Conservation (phyloP, 192 early-diverging fungal species). For the Powellomyces hirtus region DNA sequence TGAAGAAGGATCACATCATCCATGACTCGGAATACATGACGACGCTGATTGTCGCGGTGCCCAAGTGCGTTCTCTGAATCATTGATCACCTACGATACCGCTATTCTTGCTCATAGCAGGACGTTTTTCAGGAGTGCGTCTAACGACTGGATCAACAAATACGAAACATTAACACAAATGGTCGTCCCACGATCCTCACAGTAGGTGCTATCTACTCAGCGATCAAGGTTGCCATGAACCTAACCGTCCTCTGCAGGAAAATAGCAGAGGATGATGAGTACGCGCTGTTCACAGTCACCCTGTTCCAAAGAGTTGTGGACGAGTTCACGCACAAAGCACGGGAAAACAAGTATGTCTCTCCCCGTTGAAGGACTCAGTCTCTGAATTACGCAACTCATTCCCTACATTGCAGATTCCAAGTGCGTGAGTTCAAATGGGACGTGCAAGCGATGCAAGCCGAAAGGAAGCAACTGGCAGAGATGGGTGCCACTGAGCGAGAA, state of each 20-base stretch:
- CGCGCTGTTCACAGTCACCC: slow-evolving; percentile 82
- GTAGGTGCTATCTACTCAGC: slow-evolving; percentile 59
- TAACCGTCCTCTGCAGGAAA: slow-evolving; percentile 50
- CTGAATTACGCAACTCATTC: not conserved
- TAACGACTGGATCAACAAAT: slow-evolving; percentile 81
- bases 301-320: slow-evolving; percentile 85
- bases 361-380: not conserved
- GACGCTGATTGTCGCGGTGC: slow-evolving; percentile 92
- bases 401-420: slow-evolving; percentile 69
- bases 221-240: too few species aligned
- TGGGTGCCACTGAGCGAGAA: slow-evolving; percentile 80
- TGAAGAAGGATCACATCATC: slow-evolving; percentile 89
- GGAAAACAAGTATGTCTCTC: slow-evolving; percentile 69
- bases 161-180: slow-evolving; percentile 91
- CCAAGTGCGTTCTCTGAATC: slow-evolving; percentile 70
- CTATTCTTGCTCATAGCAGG: too few species aligned
- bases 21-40: slow-evolving; percentile 91
- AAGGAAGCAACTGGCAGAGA: slow-evolving; percentile 57
- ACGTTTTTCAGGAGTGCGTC: not conserved
- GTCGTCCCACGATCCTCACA: slow-evolving; percentile 92
- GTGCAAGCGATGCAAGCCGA: slow-evolving; percentile 63
- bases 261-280: slow-evolving; percentile 97
- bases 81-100: too few species aligned
- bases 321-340: slow-evolving; percentile 89
- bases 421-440: slow-evolving; percentile 94